Evolutionary conservation across 495 filamentous ascomycete species (phyloP), one percentile per base, ranked within the genome.

Genomic region (Tricharina praecox): DNA sequence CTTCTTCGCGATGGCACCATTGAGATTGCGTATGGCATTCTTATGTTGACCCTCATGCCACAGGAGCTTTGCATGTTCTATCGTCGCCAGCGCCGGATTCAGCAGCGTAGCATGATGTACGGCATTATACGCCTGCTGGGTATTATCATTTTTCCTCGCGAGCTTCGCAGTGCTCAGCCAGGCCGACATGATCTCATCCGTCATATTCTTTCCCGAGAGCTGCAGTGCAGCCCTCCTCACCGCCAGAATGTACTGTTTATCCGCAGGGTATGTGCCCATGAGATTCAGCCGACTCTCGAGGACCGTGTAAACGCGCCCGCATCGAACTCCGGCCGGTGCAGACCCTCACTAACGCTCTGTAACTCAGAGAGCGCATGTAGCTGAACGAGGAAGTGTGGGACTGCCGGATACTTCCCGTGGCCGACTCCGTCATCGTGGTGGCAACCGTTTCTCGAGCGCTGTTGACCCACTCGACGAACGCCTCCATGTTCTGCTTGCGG

Each of bases 201-300:
- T 71, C 4, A 68, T 53, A 20, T 46, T 30, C 4, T 20, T 34
- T 39, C 64, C 62, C 52, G 73, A 74, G 50, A 85, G 53, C 51
- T 84, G 73, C 85, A 95, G 94, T 1, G 78, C 75, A 25, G 86
- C 87, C 49, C 88, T 72, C 44, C 86, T 71, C 18, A 96, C 68
- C 1, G 86, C 81, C n/a, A 99, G 71, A 21, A 99, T 64, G 56
- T 93, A 93, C 62, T 96, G 88, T 62, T 96, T 95, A 58, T 96
- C 84, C 34, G 78, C 73, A 21, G 81, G 74, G 56, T 85, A 93
- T 3, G 85, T 79, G 2, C 90, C 90, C 8, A 99, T 63, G 8
- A 87, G 72, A 57, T 87, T 80, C 39, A 96, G 65, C 7, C 92
- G 80, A 65, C 7, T 76, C 71, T 51, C 68, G 28, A 46, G 13